Evolutionary conservation across 1,284 basidiomycete genomes (phyloP).

Genomic region (Sutorius eximius): DNA sequence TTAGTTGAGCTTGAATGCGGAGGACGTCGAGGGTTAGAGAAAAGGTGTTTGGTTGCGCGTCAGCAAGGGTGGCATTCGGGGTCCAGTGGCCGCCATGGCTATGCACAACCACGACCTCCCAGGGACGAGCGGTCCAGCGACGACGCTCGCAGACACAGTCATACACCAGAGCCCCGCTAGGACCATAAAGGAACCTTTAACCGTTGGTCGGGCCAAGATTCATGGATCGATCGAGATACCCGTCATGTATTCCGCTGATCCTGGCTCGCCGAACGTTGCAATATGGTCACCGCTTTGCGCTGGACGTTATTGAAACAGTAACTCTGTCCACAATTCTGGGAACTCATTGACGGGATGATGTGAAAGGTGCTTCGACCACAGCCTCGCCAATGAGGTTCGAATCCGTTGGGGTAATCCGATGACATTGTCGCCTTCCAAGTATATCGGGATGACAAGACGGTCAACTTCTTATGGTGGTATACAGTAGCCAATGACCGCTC

Average conservation of each 20-base stretch:
- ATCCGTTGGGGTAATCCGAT: neutral
- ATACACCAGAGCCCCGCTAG: neutral
- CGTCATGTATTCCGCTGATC: neutral
- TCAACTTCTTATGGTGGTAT: neutral
- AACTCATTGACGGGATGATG: neutral
- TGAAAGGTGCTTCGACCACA: neutral
- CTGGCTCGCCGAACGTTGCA: neutral
- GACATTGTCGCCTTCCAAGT: neutral
- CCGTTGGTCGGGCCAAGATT: neutral
- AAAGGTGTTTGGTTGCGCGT: neutral
- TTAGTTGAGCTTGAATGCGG: neutral
- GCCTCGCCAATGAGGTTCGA: neutral
- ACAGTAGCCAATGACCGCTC: neutral
- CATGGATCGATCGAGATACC: neutral
- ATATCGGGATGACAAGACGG: neutral
- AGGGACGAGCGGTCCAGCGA: neutral
- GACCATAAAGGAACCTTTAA: neutral
- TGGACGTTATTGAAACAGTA: neutral
- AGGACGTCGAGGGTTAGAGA: neutral
- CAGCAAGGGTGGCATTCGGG: neutral
- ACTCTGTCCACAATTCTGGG: neutral
- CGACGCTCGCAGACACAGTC: neutral
- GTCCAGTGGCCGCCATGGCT: conserved; percentile 1
- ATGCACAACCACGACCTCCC: neutral
- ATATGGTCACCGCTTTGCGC: neutral